Percentiles rank a stretch among this genome's conserved stretches.
These are phyloP conservation scores for Adenanthera pavonina DNA, from an alignment of 306 rosid species.

Conservation along the genomic window DNA sequence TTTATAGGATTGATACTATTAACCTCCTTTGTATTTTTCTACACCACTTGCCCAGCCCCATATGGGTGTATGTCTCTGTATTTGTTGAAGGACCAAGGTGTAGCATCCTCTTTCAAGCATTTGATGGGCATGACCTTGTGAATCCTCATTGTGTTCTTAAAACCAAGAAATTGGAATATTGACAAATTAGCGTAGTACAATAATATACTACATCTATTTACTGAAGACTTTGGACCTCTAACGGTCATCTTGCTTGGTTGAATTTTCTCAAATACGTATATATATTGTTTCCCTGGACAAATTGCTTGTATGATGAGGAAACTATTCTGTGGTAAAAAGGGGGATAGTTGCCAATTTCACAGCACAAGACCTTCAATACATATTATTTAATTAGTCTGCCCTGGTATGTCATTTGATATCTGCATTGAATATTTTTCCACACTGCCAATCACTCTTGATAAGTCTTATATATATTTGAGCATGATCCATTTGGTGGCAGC, in stretches of 20 bases:
- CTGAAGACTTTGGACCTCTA: neutral
- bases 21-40: too few species aligned
- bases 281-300: neutral
- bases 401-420: neutral
- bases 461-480: neutral
- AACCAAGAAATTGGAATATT: too few species aligned
- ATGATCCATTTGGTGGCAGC: neutral
- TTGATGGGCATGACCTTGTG: too few species aligned
- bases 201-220: too few species aligned
- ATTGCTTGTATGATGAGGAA: neutral
- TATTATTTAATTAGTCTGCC: neutral
- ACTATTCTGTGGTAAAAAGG: neutral
- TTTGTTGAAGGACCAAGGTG: too few species aligned
- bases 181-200: too few species aligned
- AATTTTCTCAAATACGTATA: too few species aligned
- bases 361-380: neutral
- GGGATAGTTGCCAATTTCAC: neutral
- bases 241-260: neutral
- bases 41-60: too few species aligned
- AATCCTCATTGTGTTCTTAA: too few species aligned
- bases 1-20: neutral
- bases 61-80: too few species aligned
- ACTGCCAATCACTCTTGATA: neutral
- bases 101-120: too few species aligned
- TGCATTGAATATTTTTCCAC: neutral